Evolutionary conservation across 129 eudicot species (phyloP).

Genomic region (carrot (Daucus carota)): DH1_v3.0 NC_030388.2:29206501-29207000

Average conservation of each 20-base stretch:
- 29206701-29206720: background rate
- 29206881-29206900: constrained; percentile 71
- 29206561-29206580: constrained; percentile 4
- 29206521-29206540: background rate
- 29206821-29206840: constrained; percentile 72
- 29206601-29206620: constrained; percentile 19
- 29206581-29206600: constrained; percentile 31
- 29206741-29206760: constrained; percentile 23
- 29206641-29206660: constrained; percentile 24
- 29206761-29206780: constrained; percentile 26
- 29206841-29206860: constrained; percentile 74
- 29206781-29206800: constrained; percentile 43
- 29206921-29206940: constrained; percentile 62
- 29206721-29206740: constrained; percentile 17
- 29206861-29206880: constrained; percentile 75
- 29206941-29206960: constrained; percentile 77
- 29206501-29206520: background rate
- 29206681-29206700: background rate
- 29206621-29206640: constrained; percentile 16
- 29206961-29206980: constrained; percentile 65
- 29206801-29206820: constrained; percentile 93
- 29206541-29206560: background rate
- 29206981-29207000: constrained; percentile 36
- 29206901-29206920: constrained; percentile 62
- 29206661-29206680: background rate